Evolutionary conservation across 352 stramenopile genomes (phyloP), one percentile per base, ranked within the genome.

Genomic region (Phytophthora sojae): DNA sequence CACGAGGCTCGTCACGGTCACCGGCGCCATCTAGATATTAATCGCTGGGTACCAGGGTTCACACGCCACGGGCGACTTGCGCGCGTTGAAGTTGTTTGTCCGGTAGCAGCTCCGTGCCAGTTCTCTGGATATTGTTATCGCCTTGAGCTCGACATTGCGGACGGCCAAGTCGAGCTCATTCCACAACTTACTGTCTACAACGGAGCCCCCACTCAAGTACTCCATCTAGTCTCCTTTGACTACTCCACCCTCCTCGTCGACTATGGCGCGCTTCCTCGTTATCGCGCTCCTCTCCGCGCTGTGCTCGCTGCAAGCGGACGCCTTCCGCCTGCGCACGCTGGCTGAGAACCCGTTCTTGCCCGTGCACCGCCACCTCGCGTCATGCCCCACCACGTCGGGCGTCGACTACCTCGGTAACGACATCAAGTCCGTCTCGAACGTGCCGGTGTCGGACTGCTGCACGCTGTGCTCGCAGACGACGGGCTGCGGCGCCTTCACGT

Each of bases 331-430:
- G 35, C 67, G 67, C 26, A 71, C 67, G 12, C 67, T 64, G 26
- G 44, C 47, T 9, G 55, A 71, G 19, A 75, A 71, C 44, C 67
- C 67, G 12, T 71, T 75, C 50, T 37, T 75, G 14, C 30, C 61
- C 5, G 37, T 8, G n/a, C 67, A 71, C 50, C 67, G 67, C n/a
- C 67, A 23, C 21, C 64, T 76, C 42, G 52, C 63, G 8, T 56
- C 67, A 19, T 77, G 70, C 60, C 42, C 65, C n/a, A 76, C 73
- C 15, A 71, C 74, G 6, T 6, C 65, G 2, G 76, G 69, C 32
- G 64, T 83, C 42, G 82, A 88, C 64, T 90, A 84, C 51, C 69
- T 81, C 6, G 80, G 73, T 55, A 83, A 77, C 57, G 77, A 88
- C 58, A 71, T 90, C 26, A 69, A 74, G n/a, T 47, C 37, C 47